These are phyloP conservation scores for Phymatotrichopsis omnivora DNA, from an alignment of 2,329 filamentous ascomycete genomes.

Conservation along the genomic window DNA sequence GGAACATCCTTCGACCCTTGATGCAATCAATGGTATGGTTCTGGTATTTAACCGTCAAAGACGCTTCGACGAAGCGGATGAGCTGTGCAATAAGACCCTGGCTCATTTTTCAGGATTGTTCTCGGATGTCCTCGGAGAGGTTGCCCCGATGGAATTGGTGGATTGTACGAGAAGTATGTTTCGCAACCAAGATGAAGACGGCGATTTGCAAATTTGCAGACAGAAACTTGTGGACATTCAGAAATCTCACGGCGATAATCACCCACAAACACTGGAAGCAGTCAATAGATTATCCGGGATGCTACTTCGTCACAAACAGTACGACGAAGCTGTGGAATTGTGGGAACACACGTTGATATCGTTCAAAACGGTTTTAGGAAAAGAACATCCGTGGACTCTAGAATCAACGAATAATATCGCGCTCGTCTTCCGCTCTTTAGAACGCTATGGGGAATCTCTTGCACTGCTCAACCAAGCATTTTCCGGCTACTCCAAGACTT, in stretches of 20 bases:
- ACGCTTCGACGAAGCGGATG: slow-evolving; percentile 12
- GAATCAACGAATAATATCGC: neutral
- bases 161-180: too few species aligned
- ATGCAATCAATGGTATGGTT: slow-evolving; percentile 2
- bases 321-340: neutral
- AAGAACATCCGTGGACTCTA: neutral
- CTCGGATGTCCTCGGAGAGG: too few species aligned
- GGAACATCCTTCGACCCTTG: slow-evolving; percentile 5
- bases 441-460: neutral
- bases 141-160: too few species aligned
- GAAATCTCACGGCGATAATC: slow-evolving; percentile 11
- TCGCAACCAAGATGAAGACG: neutral
- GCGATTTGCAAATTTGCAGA: neutral
- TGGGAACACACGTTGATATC: neutral
- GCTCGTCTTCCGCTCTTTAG: neutral
- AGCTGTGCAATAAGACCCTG: neutral
- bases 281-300: slow-evolving; percentile 2
- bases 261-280: slow-evolving; percentile 11
- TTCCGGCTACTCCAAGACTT: neutral
- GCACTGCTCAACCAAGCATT: neutral
- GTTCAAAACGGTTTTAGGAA: neutral
- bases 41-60: slow-evolving; percentile 2
- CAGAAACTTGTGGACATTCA: neutral
- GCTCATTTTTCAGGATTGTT: too few species aligned
- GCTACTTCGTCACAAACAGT: neutral